Evolutionary conservation across 2,329 filamentous ascomycete species (phyloP).

Genomic region (Dactylonectria macrodidyma): DNA sequence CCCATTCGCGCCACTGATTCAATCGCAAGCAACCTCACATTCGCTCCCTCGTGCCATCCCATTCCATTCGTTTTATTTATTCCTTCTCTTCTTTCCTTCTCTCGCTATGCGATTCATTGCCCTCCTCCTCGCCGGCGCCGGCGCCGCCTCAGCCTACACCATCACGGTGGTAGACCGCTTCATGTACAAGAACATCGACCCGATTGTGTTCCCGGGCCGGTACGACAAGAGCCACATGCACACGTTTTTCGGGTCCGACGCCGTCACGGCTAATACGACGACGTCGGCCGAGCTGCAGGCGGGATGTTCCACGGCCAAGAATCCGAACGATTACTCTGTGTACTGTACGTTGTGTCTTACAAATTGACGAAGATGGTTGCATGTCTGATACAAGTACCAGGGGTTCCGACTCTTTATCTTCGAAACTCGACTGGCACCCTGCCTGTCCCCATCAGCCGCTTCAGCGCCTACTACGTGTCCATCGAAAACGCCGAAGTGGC

Average conservation of each 20-base stretch:
- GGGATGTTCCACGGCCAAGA: conserved; percentile 61
- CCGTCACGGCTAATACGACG: conserved; percentile 48
- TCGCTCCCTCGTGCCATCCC: background rate
- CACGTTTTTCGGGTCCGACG: conserved; percentile 55
- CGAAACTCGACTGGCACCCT: conserved; percentile 46
- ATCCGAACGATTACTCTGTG: conserved; percentile 62
- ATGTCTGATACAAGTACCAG: background rate
- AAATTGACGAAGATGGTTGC: rapidly evolving
- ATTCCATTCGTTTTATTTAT: background rate
- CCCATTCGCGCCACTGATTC: background rate
- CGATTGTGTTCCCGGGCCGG: conserved; percentile 51
- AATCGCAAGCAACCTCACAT: background rate
- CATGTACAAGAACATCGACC: conserved; percentile 54
- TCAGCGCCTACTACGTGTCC: conserved; percentile 62
- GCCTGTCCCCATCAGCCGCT: conserved; percentile 53
- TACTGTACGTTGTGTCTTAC: conserved; percentile 53
- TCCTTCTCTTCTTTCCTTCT: background rate
- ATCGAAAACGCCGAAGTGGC: conserved; percentile 58
- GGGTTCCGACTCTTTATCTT: conserved; percentile 58
- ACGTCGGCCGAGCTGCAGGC: conserved; percentile 53
- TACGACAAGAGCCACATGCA: conserved; percentile 52
- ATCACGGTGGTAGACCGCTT: conserved; percentile 40
- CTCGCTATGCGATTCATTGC: background rate
- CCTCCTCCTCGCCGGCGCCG: conserved; percentile 15
- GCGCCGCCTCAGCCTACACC: conserved; percentile 40